Evolutionary conservation across 2,329 filamentous ascomycete genomes (phyloP), one percentile per base, ranked within the genome.

Genomic region (Passalora sequoiae): DNA sequence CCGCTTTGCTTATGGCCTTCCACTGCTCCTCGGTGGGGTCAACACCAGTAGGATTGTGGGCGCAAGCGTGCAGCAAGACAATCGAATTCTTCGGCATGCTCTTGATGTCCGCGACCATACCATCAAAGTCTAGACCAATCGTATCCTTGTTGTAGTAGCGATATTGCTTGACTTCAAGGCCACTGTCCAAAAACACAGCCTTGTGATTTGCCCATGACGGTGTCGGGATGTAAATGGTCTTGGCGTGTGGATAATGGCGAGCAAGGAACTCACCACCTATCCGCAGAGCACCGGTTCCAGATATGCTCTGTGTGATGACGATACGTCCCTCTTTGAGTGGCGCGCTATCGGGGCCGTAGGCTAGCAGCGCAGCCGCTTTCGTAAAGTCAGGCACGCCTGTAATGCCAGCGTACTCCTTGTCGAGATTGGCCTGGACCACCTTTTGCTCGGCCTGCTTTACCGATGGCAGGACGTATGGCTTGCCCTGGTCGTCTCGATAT

Each of bases 111-210:
- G 79, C 83, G 47, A 96, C 65, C 77, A 98, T 80, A 61, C 92
- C 92, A 57, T 94, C 87, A 63, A 96, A 97, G 77, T 98, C 92
- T 54, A 98, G 84, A 44, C 89, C 89, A 66, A 96, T 97, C 64
- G 91, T 97, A 66, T 95, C 83, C 78, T 94, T 94, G 81, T 97
- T 87, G 77, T 97, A 98, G 82, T 98, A 98, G 61, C 87, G 80
- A 79, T 98, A 98, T 74, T 89, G 88, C 73, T 89, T 82, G 51
- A 97, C 89, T 70, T 86, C 78, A 55, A 98, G 79, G 45, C 89
- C 88, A 22, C 87, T 85, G 70, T 97, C 89, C 71, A 79, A 83
- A 81, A 98, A 97, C 69, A 98, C 86, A 54, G 91, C 89, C 66
- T 81, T 86, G 77, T 98, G 92, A 80, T 98, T 97, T 61, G 91